Conservation (phyloP, 495 filamentous ascomycete genomes). For the Elasticomyces elasticus region DNA sequence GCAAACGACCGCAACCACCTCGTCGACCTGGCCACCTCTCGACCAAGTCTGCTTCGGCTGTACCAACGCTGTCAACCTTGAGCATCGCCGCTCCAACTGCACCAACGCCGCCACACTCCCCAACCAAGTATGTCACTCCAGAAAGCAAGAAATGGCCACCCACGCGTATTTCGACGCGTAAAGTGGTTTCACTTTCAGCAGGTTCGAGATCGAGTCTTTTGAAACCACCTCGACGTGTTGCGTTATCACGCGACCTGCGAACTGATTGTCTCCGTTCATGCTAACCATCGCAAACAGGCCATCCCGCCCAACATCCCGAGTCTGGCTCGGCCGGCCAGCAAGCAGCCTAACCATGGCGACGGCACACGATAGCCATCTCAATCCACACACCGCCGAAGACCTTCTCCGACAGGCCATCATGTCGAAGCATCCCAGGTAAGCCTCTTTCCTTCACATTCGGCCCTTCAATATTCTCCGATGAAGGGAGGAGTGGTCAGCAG, state of each 20-base stretch:
- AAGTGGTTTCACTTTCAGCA: too few relatives aligned
- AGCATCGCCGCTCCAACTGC: not conserved
- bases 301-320: conserved; percentile 1
- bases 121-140: not conserved
- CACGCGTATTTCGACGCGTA: too few relatives aligned
- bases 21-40: conserved; percentile 10
- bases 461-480: conserved; percentile 6
- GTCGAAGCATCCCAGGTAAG: conserved; percentile 38
- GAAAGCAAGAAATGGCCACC: too few relatives aligned
- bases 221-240: too few relatives aligned
- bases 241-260: too few relatives aligned
- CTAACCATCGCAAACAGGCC: not conserved
- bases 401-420: conserved; percentile 44
- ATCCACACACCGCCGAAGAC: conserved; percentile 43
- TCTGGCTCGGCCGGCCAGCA: conserved; percentile 8
- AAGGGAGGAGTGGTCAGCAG: not conserved
- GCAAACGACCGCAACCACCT: not conserved
- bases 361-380: conserved; percentile 20
- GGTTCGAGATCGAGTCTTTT: too few relatives aligned
- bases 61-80: conserved; percentile 18
- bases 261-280: not conserved
- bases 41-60: conserved; percentile 17
- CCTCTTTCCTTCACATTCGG: not conserved
- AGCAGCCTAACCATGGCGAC: conserved; percentile 19
- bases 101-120: conserved; percentile 3